phyloP scores from a whole-genome alignment of 306 rosid genomes.

The Cucurbita pepo region DNA sequence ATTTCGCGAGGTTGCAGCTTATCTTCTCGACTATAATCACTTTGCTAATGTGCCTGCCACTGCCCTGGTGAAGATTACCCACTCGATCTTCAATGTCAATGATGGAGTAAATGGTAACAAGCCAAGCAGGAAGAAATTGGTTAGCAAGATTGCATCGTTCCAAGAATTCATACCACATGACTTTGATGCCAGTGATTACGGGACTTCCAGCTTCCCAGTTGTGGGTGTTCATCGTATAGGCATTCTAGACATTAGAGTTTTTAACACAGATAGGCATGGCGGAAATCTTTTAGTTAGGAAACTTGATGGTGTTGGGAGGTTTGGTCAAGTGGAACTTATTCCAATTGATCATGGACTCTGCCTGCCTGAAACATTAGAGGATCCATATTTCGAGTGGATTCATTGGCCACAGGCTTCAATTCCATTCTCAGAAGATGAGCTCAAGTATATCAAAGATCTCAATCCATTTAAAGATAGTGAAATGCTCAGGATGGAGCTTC shows the following conservation, averaged over 20 bases:
- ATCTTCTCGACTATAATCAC: slow-evolving; percentile 65
- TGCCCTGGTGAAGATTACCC: slow-evolving; percentile 85
- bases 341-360: slow-evolving; percentile 99
- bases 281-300: slow-evolving; percentile 88
- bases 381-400: slow-evolving; percentile 97
- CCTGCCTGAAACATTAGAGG: slow-evolving; percentile 87
- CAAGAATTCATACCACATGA: slow-evolving; percentile 90
- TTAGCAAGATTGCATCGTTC: slow-evolving; percentile 88
- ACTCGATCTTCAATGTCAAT: slow-evolving; percentile 85
- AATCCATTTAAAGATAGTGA: slow-evolving; percentile 47
- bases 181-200: slow-evolving; percentile 97
- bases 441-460: slow-evolving; percentile 49
- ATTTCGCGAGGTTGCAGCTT: slow-evolving; percentile 89
- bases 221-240: slow-evolving; percentile 92
- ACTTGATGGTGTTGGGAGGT: slow-evolving; percentile 58
- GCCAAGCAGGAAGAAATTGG: slow-evolving; percentile 43
- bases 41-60: slow-evolving; percentile 96
- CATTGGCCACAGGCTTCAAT: slow-evolving; percentile 99
- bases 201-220: slow-evolving; percentile 91
- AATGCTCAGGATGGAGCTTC: slow-evolving; percentile 70
- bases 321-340: slow-evolving; percentile 84
- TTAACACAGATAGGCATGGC: slow-evolving; percentile 95
- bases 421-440: slow-evolving; percentile 88
- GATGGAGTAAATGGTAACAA: slow-evolving; percentile 72
- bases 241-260: slow-evolving; percentile 85